Base-by-base conservation (phyloP, 495 filamentous ascomycete species). In the Apodospora peruviana region DNA sequence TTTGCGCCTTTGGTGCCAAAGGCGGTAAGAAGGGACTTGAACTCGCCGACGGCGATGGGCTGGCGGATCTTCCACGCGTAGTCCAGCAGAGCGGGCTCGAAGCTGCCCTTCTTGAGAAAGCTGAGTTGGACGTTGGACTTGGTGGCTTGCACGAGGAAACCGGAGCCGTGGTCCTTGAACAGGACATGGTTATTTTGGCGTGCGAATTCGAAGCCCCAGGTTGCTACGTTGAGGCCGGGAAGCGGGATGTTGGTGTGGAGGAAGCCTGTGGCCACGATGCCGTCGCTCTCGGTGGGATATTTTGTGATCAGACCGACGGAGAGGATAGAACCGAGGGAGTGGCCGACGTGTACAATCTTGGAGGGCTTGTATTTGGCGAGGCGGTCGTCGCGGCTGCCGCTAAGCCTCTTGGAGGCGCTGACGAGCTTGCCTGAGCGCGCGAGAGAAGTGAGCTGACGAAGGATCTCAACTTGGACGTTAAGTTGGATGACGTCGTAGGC, bases 261-360 rank as follows among this genome's bases (percentile, higher is more conserved):
- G 27, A 45, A 62, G 14, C 65, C 65, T 10, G 65, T 68, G 42
- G 67, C 48, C 37, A 67, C 49, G 1, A 60, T 56, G 7, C 53
- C 65, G 47, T 55, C 51, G 40, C 40, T 61, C 11, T 66, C 54
- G 11, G 25, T 24, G 22, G 51, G 49, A 38, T 59, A 55, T 4
- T 25, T 50, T 16, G 54, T 52, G 23, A 62, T 39, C 29, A 69
- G 47, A 29, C 50, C 55, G 21, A 53, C 35, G 5, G 61, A 61
- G 9, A 66, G 41, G 40, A 57, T 45, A 29, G 52, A 55, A 39
- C 70, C 69, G 11, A 62, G 51, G 44, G 66, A 69, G 52, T 74
- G 69, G 24, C 67, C 69, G 11, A 73, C 58, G 32, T 66, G 68
- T 12, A 74, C 54, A 21, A 73, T 56, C 4, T 67, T 57, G 18